These are phyloP conservation scores for Coemansia umbellata DNA, from an alignment of 192 early-diverging fungal species.

Conservation along the genomic window DNA sequence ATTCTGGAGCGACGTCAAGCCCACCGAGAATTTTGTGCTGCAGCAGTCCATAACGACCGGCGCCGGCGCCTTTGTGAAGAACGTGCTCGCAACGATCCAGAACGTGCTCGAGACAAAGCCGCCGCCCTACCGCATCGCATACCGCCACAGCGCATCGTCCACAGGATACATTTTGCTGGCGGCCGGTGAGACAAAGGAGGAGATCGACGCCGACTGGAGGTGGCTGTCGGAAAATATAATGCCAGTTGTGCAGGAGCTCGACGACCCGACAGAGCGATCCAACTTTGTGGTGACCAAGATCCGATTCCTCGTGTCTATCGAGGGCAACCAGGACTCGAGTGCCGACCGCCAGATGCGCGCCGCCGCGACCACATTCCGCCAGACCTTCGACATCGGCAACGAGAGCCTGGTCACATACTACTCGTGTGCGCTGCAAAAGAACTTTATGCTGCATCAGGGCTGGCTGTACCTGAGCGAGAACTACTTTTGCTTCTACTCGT, in stretches of 20 bases:
- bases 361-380: conserved; percentile 82
- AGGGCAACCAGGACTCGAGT: conserved; percentile 66
- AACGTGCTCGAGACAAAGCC: conserved; percentile 95
- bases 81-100: conserved; percentile 85
- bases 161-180: conserved; percentile 75
- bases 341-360: conserved; percentile 82
- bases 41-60: conserved; percentile 62
- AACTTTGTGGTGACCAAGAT: conserved; percentile 90
- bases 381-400: conserved; percentile 76
- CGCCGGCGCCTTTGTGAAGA: conserved; percentile 58
- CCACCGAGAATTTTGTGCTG: conserved; percentile 62
- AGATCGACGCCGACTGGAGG: conserved; percentile 83
- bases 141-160: conserved; percentile 56
- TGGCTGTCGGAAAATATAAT: conserved; percentile 84
- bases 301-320: conserved; percentile 75
- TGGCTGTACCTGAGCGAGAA: conserved; percentile 97
- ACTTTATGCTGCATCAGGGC: conserved; percentile 82
- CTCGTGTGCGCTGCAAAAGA: conserved; percentile 81
- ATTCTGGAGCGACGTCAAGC: conserved; percentile 65
- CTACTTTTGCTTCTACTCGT: conserved; percentile 93
- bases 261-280: conserved; percentile 74
- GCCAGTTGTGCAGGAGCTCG: conserved; percentile 65
- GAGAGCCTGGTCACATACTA: conserved; percentile 96
- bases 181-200: conserved; percentile 75
- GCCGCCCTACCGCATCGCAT: conserved; percentile 84